These are phyloP conservation scores for Populus davidiana DNA, from an alignment of 345 rosid species.

Conservation along the genomic window DNA sequence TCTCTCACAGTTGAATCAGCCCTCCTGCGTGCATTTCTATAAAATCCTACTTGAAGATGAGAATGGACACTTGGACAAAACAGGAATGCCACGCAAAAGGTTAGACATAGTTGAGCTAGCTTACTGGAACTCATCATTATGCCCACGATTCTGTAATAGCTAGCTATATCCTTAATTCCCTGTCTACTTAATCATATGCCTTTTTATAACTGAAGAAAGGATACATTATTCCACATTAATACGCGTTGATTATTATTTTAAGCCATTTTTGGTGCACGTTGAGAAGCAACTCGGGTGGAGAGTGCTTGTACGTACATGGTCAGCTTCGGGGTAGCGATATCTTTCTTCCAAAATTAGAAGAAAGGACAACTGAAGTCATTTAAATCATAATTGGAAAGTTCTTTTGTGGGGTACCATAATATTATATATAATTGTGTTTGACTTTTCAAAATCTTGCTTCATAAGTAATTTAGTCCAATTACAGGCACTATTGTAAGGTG, in stretches of 20 bases:
- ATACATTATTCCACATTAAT: too few species aligned
- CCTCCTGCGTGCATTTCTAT: slow-evolving; percentile 25
- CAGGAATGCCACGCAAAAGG: background rate
- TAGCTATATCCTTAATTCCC: background rate
- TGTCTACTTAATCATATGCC: background rate
- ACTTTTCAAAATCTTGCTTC: too few species aligned
- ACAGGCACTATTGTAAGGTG: too few species aligned
- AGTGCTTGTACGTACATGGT: background rate
- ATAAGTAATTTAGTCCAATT: too few species aligned
- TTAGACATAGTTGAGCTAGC: background rate
- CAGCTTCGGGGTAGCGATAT: background rate
- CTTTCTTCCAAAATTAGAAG: background rate
- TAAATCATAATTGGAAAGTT: background rate
- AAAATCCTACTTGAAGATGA: slow-evolving; percentile 47
- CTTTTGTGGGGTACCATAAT: too few species aligned
- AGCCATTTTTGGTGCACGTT: background rate
- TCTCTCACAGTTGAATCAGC: slow-evolving; percentile 47
- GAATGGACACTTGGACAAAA: slow-evolving; percentile 22
- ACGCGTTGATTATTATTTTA: too few species aligned
- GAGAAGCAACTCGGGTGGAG: background rate
- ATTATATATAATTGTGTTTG: too few species aligned
- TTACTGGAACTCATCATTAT: slow-evolving; percentile 7
- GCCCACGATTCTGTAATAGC: too few species aligned
- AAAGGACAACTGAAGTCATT: background rate
- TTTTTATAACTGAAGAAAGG: background rate